Base-by-base conservation (phyloP, 2,329 filamentous ascomycete species). In the Stemphylium beticola region DNA sequence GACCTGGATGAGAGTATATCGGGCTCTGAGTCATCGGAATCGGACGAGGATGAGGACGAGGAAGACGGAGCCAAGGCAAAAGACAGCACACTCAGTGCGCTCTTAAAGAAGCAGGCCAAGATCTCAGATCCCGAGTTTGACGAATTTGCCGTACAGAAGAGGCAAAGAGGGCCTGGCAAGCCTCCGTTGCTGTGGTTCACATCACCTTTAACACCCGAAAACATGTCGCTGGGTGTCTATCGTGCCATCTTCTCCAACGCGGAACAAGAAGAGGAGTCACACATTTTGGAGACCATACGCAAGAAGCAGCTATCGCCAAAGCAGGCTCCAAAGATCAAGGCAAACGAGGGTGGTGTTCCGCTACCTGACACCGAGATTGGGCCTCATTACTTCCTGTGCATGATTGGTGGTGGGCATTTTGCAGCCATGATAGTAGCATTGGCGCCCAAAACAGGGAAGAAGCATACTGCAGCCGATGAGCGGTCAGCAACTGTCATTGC, bases 321-420 rank as follows among this genome's bases (percentile, higher is more conserved):
- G 49, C 74, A 79, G 31, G 73, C 76, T 79, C 68, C 73, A 3
- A 72, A 69, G 22, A 66, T 77, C 18, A 75, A 83, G 57, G 78
- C 83, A 2, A 77, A 80, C n/a, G 66, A 81, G 33, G 86, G 85
- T 52, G 86, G 87, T 42, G 85, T 86, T 2, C 78, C 80, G 14
- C 74, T 85, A 4, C 80, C 83, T 2, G 78, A 81, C 1, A 76
- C 83, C 9, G 85, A 88, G 69, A 85, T 87, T 20, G 87, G 88
- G 7, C 91, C 92, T 2, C 93, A 98, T 72, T 87, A 96, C 44
- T 98, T 99, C 72, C 84, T 99, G 42, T 98, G 93, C 76, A 99
- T 99, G 95, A 96, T 99, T 45, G 95, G 95, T 20, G 95, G 95
- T 55, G 95, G 95, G 0, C 95, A 99, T 74, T 99, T 99, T 71